These are phyloP conservation scores for Penicillium canescens DNA, from an alignment of 495 filamentous ascomycete species.

Conservation along the genomic window DNA sequence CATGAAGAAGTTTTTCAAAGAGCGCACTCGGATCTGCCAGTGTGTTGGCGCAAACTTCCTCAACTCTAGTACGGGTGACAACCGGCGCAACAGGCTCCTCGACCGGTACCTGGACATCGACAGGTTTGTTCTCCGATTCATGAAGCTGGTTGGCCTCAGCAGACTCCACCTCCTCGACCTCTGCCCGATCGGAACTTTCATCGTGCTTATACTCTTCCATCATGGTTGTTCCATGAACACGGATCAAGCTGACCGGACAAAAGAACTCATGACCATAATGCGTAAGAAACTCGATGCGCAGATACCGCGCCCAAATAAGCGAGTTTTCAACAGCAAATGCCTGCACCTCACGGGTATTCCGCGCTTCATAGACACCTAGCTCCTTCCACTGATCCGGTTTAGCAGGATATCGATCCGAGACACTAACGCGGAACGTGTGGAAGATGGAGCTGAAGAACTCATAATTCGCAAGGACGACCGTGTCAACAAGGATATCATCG, in stretches of 20 bases:
- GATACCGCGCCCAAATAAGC: conserved; percentile 91
- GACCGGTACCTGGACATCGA: conserved; percentile 2
- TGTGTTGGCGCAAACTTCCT: conserved; percentile 17
- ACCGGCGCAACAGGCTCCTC: conserved; percentile 3
- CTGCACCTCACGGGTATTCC: conserved; percentile 90
- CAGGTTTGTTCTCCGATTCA: conserved; percentile 3
- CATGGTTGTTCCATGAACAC: conserved; percentile 96
- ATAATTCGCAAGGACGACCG: conserved; percentile 93
- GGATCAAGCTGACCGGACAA: conserved; percentile 85
- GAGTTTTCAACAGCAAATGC: conserved; percentile 91
- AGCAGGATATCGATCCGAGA: conserved; percentile 90
- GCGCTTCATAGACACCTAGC: conserved; percentile 83
- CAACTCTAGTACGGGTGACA: not conserved
- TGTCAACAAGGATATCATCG: conserved; percentile 94
- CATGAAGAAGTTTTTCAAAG: conserved; percentile 9
- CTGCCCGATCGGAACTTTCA: conserved; percentile 62
- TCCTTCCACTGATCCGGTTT: conserved; percentile 91
- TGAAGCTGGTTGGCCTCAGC: conserved; percentile 39
- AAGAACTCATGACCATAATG: conserved; percentile 97
- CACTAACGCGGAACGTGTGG: conserved; percentile 82
- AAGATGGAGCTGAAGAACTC: conserved; percentile 99
- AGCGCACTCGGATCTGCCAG: conserved; percentile 15
- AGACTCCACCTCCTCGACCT: conserved; percentile 47
- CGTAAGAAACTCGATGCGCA: conserved; percentile 85
- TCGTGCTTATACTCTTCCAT: conserved; percentile 84